phyloP scores from a whole-genome alignment of 352 stramenopile species.

The Aphanomyces astaci region DNA sequence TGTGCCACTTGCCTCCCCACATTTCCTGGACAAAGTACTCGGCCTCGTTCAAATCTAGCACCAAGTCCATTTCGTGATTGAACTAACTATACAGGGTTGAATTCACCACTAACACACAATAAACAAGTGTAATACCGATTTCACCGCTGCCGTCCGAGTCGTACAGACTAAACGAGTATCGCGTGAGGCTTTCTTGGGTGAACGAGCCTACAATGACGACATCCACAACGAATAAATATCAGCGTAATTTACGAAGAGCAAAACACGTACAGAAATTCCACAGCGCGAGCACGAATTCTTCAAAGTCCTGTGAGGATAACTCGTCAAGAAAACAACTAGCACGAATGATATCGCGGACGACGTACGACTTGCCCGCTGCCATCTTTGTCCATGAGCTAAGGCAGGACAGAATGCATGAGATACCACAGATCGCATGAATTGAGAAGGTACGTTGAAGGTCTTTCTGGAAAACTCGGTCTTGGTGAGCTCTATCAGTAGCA shows the following conservation, averaged over 20 bases:
- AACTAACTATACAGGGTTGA: too few species aligned
- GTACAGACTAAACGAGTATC: constrained; percentile 69
- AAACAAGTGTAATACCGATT: constrained; percentile 29
- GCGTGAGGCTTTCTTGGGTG: constrained; percentile 45
- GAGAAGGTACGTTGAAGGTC: constrained; percentile 49
- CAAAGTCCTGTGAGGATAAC: too few species aligned
- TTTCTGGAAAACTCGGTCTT: constrained; percentile 60
- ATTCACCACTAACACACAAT: too few species aligned
- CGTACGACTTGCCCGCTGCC: constrained; percentile 43
- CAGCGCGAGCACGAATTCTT: constrained; percentile 66
- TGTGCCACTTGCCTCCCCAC: constrained; percentile 50
- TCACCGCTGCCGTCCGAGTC: constrained; percentile 57
- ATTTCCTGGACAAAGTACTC: constrained; percentile 44
- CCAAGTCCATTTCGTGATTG: too few species aligned
- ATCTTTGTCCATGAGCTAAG: constrained; percentile 48
- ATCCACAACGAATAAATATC: neutral
- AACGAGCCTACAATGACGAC: constrained; percentile 34
- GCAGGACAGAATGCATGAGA: neutral
- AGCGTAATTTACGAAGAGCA: neutral
- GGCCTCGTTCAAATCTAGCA: constrained; percentile 36
- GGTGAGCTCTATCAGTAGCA: constrained; percentile 34
- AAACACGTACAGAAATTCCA: constrained; percentile 56
- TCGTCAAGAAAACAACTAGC: too few species aligned
- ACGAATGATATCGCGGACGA: too few species aligned
- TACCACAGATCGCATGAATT: neutral